Base-by-base conservation (phyloP, 768 basidiomycete species). In the Leccinum longicurvipes region DNA sequence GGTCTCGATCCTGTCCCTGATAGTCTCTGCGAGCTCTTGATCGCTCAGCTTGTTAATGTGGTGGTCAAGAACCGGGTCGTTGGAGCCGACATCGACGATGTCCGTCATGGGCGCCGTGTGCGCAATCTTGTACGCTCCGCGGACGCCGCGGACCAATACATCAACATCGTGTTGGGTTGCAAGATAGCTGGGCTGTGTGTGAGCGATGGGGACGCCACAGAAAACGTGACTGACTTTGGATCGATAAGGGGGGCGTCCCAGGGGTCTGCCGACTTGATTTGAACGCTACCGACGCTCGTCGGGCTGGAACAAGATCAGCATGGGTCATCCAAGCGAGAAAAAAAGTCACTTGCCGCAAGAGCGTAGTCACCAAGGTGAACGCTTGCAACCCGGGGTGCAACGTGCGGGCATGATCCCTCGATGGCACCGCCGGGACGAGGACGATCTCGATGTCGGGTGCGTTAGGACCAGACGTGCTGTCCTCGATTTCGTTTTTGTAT, bases 241-340 rank as follows among this genome's bases (percentile, higher is more conserved):
- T 80, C 75, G 15, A 80, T 72, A 31, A 74, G n/a, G 1, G 79
- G 79, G 1, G 64, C 51, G 10, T 79, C 77, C 61, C 69, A 71
- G 12, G 77, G 76, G 41, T 77, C 61, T 1, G 67, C 57, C 1
- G 79, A 79, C 34, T 70, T 71, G n/a, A 81, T 63, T 28, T 67
- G 53, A 48, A 81, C 52, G 7, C 63, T 73, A 6, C 79, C 79
- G 6, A 64, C 56, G 57, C 79, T 79, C 42, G 74, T 77, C 21
- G 80, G 79, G 60, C 80, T 80, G 46, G 39, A 11, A 19, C 6
- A 12, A 24, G 1, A 32, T 58, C 41, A 31, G 17, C 25, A 5
- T 14, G 3, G 3, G 44, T 7, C 10, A 24, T 19, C 7, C 9
- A 4, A 17, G n/a, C 32, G 19, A n/a, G n/a, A 41, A 51, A 27